Evolutionary conservation across 1,284 basidiomycete genomes (phyloP).

Genomic region (Apiotrichum veenhuisii): DNA sequence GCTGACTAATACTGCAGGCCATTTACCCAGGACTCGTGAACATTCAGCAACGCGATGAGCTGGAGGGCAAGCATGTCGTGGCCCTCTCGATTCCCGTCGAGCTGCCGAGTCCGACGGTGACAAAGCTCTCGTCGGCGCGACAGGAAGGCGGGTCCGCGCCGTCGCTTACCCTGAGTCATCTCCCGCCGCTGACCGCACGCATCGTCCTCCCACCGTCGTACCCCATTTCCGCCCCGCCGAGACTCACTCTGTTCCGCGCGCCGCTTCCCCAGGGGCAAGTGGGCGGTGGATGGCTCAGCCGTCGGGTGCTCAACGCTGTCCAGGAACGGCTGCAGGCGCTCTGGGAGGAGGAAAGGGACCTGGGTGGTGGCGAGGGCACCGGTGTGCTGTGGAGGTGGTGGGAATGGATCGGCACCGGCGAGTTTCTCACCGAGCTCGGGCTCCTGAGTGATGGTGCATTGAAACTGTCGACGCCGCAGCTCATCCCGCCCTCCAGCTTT

Average conservation of each 20-base stretch:
- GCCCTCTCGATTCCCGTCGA: constrained; percentile 29
- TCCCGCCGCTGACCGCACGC: constrained; percentile 30
- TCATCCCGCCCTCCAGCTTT: constrained; percentile 25
- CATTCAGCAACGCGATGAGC: constrained; percentile 14
- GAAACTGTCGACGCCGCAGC: constrained; percentile 14
- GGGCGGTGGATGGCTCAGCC: constrained; percentile 23
- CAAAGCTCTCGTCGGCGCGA: neutral
- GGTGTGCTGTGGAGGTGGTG: constrained; percentile 43
- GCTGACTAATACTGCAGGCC: constrained; percentile 25
- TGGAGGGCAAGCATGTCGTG: constrained; percentile 19
- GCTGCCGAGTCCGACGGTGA: constrained; percentile 13
- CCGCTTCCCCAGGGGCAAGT: constrained; percentile 8
- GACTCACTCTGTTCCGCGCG: constrained; percentile 19
- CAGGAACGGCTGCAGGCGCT: constrained; percentile 13
- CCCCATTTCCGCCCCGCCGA: constrained; percentile 24
- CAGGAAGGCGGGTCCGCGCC: neutral
- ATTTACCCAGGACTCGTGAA: constrained; percentile 32
- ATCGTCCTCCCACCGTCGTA: constrained; percentile 31
- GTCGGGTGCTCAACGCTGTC: neutral
- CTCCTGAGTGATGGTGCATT: constrained; percentile 15
- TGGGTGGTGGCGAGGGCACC: constrained; percentile 7
- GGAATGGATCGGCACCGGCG: constrained; percentile 41
- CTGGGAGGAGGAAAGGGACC: constrained; percentile 6
- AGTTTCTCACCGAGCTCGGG: constrained; percentile 29
- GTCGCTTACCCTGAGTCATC: constrained; percentile 23